Base-by-base conservation (phyloP, 805 yeast species). In the Metschnikowia lunata region DNA sequence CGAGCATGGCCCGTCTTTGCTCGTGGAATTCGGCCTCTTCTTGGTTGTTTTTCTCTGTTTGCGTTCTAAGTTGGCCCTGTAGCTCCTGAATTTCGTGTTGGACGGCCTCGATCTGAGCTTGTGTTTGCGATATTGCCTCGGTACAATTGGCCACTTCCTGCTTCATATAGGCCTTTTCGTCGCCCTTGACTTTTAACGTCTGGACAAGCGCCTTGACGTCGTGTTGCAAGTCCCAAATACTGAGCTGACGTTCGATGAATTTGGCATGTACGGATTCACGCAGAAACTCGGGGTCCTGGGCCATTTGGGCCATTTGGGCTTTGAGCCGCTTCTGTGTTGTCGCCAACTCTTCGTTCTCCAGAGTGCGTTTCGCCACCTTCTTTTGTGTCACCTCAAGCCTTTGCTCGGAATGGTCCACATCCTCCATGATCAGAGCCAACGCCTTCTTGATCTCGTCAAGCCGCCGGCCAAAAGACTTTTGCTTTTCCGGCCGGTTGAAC, bases 151-250 rank as follows among this genome's bases (percentile, higher is more conserved):
- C 63, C 28, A 79, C 73, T 58, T 86, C 91, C 28, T 67, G 69
- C 8, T 61, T 55, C 79, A 82, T 83, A 61, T 85, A 89, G 39
- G 69, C 76, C 37, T 71, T 75, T 54, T 88, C 96, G 30, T 78
- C 79, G 1, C 61, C 60, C 35, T 72, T 71, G 6, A 81, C 69
- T 26, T 72, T 73, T 1, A 75, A 55, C 48, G 72, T 72, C 11
- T 66, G 62, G n/a, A 73, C 62, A 36, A 73, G 61, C 27, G 62
- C 70, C 29, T 66, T 62, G 3, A 83, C 63, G 40, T 73, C 69
- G 7, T 72, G 72, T 46, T 74, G 72, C 30, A 82, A 56, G 6
- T 71, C 69, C 56, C 74, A 63, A n/a, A 73, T 70, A 45, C 67
- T 61, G 26, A 60, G 47, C 48, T 78, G 76, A 49, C 67, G 71